phyloP scores from a whole-genome alignment of 2,329 filamentous ascomycete species.

The Colletotrichum sp. region DNA sequence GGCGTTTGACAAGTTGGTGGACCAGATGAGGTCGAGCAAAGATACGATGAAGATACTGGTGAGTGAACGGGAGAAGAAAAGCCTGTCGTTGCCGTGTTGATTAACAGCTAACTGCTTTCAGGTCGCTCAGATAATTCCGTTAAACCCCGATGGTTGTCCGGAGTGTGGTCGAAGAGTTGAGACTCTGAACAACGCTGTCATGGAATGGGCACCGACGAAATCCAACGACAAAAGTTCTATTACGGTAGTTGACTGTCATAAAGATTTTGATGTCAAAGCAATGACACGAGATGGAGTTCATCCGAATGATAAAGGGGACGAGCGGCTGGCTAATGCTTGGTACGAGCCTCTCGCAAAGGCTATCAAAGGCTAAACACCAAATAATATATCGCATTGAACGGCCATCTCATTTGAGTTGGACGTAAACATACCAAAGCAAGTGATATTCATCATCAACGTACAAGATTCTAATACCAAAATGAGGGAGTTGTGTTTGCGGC shows the following conservation, averaged over 20 bases:
- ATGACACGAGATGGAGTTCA: background rate
- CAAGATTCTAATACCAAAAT: too few relatives aligned
- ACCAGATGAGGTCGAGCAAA: slow-evolving; percentile 46
- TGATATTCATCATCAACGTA: background rate
- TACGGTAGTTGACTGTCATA: background rate
- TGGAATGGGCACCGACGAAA: background rate
- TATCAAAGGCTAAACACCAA: background rate
- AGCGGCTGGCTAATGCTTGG: background rate
- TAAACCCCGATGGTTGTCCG: background rate
- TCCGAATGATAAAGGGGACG: background rate
- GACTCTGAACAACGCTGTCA: background rate
- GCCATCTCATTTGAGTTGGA: background rate
- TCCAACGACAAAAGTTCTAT: background rate
- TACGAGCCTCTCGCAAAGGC: background rate
- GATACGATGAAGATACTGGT: slow-evolving; percentile 41
- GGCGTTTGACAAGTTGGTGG: slow-evolving; percentile 41
- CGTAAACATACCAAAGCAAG: background rate
- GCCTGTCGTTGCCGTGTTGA: background rate
- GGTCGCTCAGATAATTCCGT: background rate
- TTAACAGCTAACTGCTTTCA: background rate
- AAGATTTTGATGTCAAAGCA: background rate
- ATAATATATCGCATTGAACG: background rate
- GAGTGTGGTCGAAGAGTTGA: background rate
- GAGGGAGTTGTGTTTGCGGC: too few relatives aligned
- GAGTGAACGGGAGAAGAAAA: background rate